Evolutionary conservation across 2,329 filamentous ascomycete genomes (phyloP).

Genomic region (Metarhizium humberi): DNA sequence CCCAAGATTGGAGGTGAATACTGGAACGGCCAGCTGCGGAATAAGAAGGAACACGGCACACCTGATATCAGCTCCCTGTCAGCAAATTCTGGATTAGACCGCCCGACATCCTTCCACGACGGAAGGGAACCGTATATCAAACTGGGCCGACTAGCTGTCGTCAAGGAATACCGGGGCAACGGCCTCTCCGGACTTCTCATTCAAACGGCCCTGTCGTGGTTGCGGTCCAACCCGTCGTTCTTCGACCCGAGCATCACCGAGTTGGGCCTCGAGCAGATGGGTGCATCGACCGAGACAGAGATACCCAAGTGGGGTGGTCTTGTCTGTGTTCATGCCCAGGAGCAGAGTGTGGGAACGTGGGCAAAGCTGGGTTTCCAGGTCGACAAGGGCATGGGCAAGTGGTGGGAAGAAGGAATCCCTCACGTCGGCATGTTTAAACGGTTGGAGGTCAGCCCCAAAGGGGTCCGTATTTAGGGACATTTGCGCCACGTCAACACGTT

Average conservation of each 20-base stretch:
- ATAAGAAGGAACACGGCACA: constrained; percentile 9
- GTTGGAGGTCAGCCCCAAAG: constrained; percentile 25
- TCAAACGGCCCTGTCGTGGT: constrained; percentile 58
- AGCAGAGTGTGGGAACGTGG: constrained; percentile 56
- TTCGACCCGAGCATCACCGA: constrained; percentile 41
- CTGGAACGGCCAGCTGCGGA: constrained; percentile 30
- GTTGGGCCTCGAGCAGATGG: constrained; percentile 33
- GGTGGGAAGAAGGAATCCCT: constrained; percentile 75
- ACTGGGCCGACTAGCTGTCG: constrained; percentile 67
- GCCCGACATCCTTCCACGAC: constrained; percentile 44
- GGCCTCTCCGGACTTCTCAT: constrained; percentile 59
- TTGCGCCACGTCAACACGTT: too few species aligned
- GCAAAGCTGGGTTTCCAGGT: constrained; percentile 60
- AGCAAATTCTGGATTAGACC: constrained; percentile 24
- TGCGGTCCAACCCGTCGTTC: constrained; percentile 46
- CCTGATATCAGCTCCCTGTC: constrained; percentile 2
- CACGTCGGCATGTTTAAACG: constrained; percentile 75
- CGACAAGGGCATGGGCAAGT: constrained; percentile 65
- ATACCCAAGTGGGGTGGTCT: constrained; percentile 63
- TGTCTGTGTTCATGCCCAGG: constrained; percentile 72
- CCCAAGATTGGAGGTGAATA: constrained; percentile 42
- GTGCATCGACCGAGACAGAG: constrained; percentile 25
- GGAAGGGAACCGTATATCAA: constrained; percentile 70
- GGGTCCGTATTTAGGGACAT: constrained; percentile 13
- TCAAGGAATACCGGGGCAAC: constrained; percentile 54